These are phyloP conservation scores for Cercospora sesami DNA, from an alignment of 2,329 filamentous ascomycete genomes.

Conservation along the genomic window DNA sequence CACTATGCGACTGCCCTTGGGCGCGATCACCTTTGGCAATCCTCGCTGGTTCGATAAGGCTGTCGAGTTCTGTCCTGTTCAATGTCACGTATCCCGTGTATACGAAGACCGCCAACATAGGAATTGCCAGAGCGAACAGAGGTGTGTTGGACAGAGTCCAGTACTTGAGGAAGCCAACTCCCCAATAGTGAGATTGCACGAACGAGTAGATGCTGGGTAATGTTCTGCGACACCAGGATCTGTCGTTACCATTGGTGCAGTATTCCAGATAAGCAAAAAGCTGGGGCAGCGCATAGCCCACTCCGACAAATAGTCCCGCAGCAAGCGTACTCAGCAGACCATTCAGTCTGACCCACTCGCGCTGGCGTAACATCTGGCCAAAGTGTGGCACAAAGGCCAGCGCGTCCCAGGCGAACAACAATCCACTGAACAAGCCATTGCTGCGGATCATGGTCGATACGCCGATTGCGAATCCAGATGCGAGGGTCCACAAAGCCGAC, in stretches of 20 bases:
- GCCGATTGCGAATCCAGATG: constrained; percentile 57
- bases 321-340: constrained; percentile 50
- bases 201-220: constrained; percentile 87
- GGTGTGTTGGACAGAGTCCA: constrained; percentile 87
- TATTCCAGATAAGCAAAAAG: constrained; percentile 70
- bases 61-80: neutral
- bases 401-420: constrained; percentile 69
- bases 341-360: constrained; percentile 16
- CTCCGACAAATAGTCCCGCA: constrained; percentile 66
- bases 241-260: constrained; percentile 50
- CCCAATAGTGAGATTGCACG: constrained; percentile 90
- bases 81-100: constrained; percentile 54
- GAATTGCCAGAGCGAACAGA: constrained; percentile 78
- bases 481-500: constrained; percentile 36
- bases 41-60: neutral
- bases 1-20: neutral
- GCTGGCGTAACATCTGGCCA: constrained; percentile 37
- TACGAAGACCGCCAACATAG: constrained; percentile 69
- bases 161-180: constrained; percentile 82
- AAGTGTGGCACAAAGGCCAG: constrained; percentile 47
- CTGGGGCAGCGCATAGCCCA: constrained; percentile 72
- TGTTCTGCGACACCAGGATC: constrained; percentile 73
- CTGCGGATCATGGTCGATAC: constrained; percentile 72
- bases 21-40: neutral
- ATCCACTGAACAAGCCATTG: constrained; percentile 82